Base-by-base conservation (phyloP, 2,329 filamentous ascomycete genomes). In the Chaetomium olivaceum region DNA sequence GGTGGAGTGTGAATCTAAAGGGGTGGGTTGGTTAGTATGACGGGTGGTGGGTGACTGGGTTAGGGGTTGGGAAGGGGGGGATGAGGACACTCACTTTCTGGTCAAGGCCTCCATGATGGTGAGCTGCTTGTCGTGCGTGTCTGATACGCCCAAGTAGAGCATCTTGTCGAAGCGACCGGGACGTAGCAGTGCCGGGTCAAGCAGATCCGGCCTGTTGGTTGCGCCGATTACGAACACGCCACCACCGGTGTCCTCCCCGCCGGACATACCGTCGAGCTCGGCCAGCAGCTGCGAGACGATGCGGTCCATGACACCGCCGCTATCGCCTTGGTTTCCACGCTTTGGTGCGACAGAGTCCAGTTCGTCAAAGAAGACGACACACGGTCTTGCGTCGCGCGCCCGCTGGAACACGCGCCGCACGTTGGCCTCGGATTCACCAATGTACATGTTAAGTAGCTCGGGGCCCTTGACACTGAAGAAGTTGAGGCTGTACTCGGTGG, bases 161-260 rank as follows among this genome's bases (percentile, higher is more conserved):
- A 98, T 96, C 82, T 98, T 98, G 76, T 99, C 95, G 77, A 99
- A 98, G 66, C 94, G 85, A 2, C 94, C 94, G 1, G 94, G 95
- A 62, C 94, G 87, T 54, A 98, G 82, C 65, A 99, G 81, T 4
- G 94, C 95, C 69, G 92, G 92, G 75, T 99, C 94, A 25, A 99
- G 84, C 62, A 98, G 80, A 80, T 99, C 95, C 0, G 95, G 95
- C 68, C 94, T 82, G 80, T 99, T 99, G 5, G 94, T 99, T 3
- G 94, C 94, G 65, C 95, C 94, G 71, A 99, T 96, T 31, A 98
- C 95, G 76, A 98, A 98, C 5, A 98, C 94, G 23, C 93, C 93
- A 12, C 91, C 91, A 11, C 82, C 85, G 0, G 85, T 87, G 69
- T 93, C 92, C 66, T 93, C 92, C 19, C 92, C 93, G 70, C 94